Conservation (phyloP, 768 basidiomycete genomes). For the Nidula microcarpa region DNA sequence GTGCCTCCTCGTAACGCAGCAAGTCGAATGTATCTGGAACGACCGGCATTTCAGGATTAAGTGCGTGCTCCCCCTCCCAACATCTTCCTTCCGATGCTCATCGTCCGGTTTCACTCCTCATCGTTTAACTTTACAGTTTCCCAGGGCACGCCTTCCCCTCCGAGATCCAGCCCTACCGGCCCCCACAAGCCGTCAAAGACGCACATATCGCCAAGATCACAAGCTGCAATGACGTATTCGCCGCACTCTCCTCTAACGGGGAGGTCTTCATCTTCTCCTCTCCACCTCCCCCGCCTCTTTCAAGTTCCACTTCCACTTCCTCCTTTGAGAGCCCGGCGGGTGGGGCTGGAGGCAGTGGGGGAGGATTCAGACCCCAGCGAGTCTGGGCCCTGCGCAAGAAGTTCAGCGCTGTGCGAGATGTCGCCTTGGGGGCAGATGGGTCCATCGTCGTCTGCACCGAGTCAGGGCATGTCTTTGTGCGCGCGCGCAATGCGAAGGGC, state of each 20-base stretch:
- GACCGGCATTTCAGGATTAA: constrained; percentile 72
- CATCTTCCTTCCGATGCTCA: background rate
- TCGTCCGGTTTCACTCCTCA: background rate
- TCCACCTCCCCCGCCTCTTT: constrained; percentile 13
- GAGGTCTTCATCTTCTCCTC: constrained; percentile 84
- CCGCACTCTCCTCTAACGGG: constrained; percentile 80
- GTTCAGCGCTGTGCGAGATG: constrained; percentile 86
- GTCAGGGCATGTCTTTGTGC: constrained; percentile 91
- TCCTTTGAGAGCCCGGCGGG: constrained; percentile 24
- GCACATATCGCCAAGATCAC: constrained; percentile 78
- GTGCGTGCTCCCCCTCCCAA: constrained; percentile 30
- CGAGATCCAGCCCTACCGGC: constrained; percentile 75
- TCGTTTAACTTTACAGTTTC: constrained; percentile 44
- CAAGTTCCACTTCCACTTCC: background rate
- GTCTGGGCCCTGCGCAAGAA: constrained; percentile 88
- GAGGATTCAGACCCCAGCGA: constrained; percentile 73
- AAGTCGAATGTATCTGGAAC: constrained; percentile 83
- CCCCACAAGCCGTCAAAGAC: constrained; percentile 69
- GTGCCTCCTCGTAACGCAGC: constrained; percentile 73
- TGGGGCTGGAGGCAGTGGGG: constrained; percentile 21
- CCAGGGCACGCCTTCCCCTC: constrained; percentile 74
- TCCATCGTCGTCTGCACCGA: constrained; percentile 89
- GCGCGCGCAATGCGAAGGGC: constrained; percentile 49
- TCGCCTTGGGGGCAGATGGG: constrained; percentile 85
- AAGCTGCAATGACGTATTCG: constrained; percentile 75